These are phyloP conservation scores for Bryoglossum gracile DNA, from an alignment of 495 filamentous ascomycete genomes.

Conservation along the genomic window DNA sequence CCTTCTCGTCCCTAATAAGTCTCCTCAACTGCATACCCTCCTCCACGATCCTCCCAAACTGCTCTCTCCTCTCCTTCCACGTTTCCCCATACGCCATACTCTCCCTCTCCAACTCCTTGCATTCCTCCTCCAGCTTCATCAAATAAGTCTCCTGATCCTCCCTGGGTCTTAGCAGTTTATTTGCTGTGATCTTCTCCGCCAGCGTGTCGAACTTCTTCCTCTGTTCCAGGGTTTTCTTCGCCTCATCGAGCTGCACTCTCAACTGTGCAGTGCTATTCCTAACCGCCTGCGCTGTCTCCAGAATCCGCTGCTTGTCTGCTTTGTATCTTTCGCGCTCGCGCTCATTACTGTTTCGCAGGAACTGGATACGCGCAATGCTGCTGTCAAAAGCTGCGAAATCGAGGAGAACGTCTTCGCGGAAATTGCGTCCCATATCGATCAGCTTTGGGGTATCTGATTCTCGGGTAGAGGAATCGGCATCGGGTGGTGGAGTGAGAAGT, in stretches of 20 bases:
- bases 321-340: slow-evolving; percentile 83
- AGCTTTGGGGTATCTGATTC: slow-evolving; percentile 38
- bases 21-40: slow-evolving; percentile 80
- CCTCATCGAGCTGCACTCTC: slow-evolving; percentile 62
- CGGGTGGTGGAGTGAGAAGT: slow-evolving; percentile 60
- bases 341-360: slow-evolving; percentile 74
- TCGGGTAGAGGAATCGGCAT: slow-evolving; percentile 30
- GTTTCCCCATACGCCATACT: slow-evolving; percentile 72
- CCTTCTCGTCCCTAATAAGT: slow-evolving; percentile 91
- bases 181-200: slow-evolving; percentile 79
- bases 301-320: slow-evolving; percentile 68
- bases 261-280: slow-evolving; percentile 67
- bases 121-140: slow-evolving; percentile 77
- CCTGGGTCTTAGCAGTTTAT: slow-evolving; percentile 67
- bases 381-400: slow-evolving; percentile 89
- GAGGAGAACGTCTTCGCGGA: slow-evolving; percentile 74
- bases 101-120: slow-evolving; percentile 77
- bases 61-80: slow-evolving; percentile 78
- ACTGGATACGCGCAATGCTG: slow-evolving; percentile 80
- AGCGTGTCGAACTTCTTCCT: slow-evolving; percentile 82
- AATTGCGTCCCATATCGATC: slow-evolving; percentile 48
- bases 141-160: slow-evolving; percentile 76
- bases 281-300: slow-evolving; percentile 65
- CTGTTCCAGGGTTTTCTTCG: slow-evolving; percentile 65
- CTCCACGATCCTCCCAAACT: slow-evolving; percentile 86